A percentile compares a stretch with the other conserved stretches of the same genome.
Conservation (phyloP, 768 basidiomycete species). For the Lactarius evosmus region DNA sequence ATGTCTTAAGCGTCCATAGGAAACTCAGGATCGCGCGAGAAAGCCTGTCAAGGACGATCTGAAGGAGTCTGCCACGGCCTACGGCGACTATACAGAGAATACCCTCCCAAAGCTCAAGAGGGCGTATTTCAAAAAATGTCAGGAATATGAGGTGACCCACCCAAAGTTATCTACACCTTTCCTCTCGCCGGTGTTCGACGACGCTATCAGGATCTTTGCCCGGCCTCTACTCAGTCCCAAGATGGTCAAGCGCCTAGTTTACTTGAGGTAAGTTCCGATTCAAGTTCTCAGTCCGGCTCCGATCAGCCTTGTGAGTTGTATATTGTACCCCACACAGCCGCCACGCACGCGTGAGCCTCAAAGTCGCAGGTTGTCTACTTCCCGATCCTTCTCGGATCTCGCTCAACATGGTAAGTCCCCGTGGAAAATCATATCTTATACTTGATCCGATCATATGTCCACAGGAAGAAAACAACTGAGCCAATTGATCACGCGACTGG, state of each 20-base stretch:
- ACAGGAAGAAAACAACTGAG: conserved; percentile 83
- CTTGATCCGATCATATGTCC: conserved; percentile 3
- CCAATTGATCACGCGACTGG: conserved; percentile 80
- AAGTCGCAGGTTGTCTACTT: conserved; percentile 75
- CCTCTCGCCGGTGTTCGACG: not conserved
- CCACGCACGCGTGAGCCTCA: conserved; percentile 67
- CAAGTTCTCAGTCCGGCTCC: conserved; percentile 44
- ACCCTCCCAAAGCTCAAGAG: conserved; percentile 79
- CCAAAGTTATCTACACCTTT: not conserved
- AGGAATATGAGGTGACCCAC: conserved; percentile 71
- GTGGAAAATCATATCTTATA: not conserved
- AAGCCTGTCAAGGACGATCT: conserved; percentile 90
- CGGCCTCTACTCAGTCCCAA: conserved; percentile 40
- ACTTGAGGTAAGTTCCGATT: conserved; percentile 34
- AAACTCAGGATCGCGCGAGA: conserved; percentile 84
- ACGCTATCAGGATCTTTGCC: conserved; percentile 59
- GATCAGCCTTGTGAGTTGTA: conserved; percentile 47
- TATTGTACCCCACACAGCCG: conserved; percentile 67
- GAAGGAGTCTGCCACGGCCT: conserved; percentile 68
- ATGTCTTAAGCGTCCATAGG: conserved; percentile 42
- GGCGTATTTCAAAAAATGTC: conserved; percentile 77
- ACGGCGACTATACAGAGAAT: conserved; percentile 78
- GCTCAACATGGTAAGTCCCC: conserved; percentile 67
- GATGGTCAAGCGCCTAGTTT: conserved; percentile 36
- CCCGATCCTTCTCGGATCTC: conserved; percentile 79